Base-by-base conservation (phyloP, 208 protist genomes). In the Crithidia fasciculata region DNA sequence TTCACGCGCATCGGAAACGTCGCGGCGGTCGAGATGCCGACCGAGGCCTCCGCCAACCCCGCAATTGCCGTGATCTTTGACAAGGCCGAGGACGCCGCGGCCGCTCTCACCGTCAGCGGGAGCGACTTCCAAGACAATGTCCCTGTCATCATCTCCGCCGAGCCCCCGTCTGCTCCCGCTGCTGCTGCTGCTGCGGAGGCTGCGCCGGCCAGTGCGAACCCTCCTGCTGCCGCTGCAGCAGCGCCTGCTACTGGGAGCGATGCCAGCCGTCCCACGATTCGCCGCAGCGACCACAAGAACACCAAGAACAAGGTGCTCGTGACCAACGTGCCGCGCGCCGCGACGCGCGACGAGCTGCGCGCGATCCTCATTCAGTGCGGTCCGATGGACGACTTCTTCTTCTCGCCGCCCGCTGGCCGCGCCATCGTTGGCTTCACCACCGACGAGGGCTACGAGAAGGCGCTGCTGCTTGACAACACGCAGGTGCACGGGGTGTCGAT, bases 1-100 rank as follows among this genome's bases (percentile, higher is more conserved):
- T 93, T 95, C 72, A 81, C 64, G 37, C 86, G 85, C 57, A 76
- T 85, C 40, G 90, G 90, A 62, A 65, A 81, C 16, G 82, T 93
- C 19, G 69, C 75, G 15, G 60, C 56, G 28, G 88, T 90, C 71
- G 68, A 58, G 47, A 59, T 92, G 65, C 63, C 28, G 28, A 28
- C 73, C 4, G 60, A 60, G 4, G 63, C 57, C 3, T 36, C 55
- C 58, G 39, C 65, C 15, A 55, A 9, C 0, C 37, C 72, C 16
- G 36, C 60, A 6, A 50, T 78, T 4, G 66, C 49, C 53, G 66
- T 83, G 8, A 60, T 69, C 58, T 82, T 82, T 39, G 72, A 65
- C 53, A 81, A 74, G 39, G 55, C 60, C 19, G 78, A 67, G 16
- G 81, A 80, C 18, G 78, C 65, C 28, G 70, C 56, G 16, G 69